phyloP scores from a whole-genome alignment of 257 asterid species.

The Solanum okadae region DNA sequence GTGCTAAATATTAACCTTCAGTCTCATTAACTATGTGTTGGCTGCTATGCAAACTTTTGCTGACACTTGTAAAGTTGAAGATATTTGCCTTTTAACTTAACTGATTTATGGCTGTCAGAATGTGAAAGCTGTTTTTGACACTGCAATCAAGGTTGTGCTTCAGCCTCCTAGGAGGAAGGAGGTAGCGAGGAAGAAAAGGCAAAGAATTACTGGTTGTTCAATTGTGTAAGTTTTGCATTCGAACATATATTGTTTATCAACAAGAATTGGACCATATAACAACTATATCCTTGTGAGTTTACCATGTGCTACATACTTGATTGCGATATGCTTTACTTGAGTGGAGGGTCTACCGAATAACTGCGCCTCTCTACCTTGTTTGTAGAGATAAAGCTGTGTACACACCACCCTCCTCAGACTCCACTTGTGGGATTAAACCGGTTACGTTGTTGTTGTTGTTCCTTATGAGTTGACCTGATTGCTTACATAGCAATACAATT shows the following conservation, averaged over 20 bases:
- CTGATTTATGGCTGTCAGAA: slow-evolving; percentile 31
- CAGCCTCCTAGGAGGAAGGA: slow-evolving; percentile 96
- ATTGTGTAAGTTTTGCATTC: slow-evolving; percentile 54
- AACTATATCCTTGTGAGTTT: background rate
- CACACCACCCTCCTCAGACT: background rate
- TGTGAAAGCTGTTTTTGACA: slow-evolving; percentile 93
- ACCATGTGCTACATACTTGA: background rate
- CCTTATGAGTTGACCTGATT: background rate
- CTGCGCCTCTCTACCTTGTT: background rate
- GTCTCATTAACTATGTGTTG: background rate
- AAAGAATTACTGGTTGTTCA: slow-evolving; percentile 52
- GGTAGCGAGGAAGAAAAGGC: slow-evolving; percentile 46
- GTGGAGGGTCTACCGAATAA: background rate
- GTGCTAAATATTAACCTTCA: background rate
- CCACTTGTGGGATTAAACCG: background rate
- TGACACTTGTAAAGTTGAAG: background rate
- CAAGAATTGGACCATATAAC: background rate
- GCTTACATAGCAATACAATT: background rate
- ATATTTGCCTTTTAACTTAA: background rate
- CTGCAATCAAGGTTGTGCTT: slow-evolving; percentile 86
- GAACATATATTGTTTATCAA: background rate
- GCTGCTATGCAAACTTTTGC: background rate
- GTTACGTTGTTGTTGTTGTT: background rate
- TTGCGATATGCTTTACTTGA: background rate
- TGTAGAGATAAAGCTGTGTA: background rate